phyloP scores from a whole-genome alignment of 2,329 filamentous ascomycete species.

The Phialophora expanda region DNA sequence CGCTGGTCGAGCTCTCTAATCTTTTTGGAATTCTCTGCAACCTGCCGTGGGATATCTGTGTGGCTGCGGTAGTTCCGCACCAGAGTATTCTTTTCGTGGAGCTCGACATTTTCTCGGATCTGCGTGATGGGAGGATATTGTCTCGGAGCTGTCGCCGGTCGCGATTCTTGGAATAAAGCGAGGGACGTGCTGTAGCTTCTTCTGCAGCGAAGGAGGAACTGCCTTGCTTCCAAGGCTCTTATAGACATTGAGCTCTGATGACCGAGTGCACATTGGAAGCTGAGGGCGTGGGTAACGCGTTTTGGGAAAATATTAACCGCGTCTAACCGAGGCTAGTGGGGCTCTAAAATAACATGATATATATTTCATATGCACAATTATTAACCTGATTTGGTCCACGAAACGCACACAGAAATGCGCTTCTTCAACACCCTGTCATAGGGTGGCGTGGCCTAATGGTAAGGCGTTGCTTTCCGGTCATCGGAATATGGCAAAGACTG shows the following conservation, averaged over 20 bases:
- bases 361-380: slow-evolving; percentile 1
- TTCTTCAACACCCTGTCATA: slow-evolving; percentile 14
- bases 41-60: slow-evolving; percentile 58
- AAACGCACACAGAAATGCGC: slow-evolving; percentile 31
- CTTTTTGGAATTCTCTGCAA: slow-evolving; percentile 49
- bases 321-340: neutral
- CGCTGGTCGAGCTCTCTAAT: slow-evolving; percentile 48
- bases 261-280: neutral
- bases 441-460: slow-evolving; percentile 37
- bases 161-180: slow-evolving; percentile 37
- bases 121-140: slow-evolving; percentile 82
- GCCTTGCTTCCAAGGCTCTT: slow-evolving; percentile 21
- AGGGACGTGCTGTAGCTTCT: slow-evolving; percentile 27
- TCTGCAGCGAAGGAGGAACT: slow-evolving; percentile 33
- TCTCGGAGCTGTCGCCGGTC: slow-evolving; percentile 77
- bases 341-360: neutral
- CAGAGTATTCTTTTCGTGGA: slow-evolving; percentile 81
- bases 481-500: slow-evolving; percentile 39
- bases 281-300: neutral
- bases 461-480: slow-evolving; percentile 42
- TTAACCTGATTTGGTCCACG: slow-evolving; percentile 25
- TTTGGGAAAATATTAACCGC: slow-evolving; percentile 1
- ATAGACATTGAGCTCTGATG: slow-evolving; percentile 17
- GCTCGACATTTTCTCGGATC: slow-evolving; percentile 81
- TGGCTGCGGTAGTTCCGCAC: slow-evolving; percentile 78